These are phyloP conservation scores for Wallacemonas sp. DNA, from an alignment of 208 protist species.

Conservation along the genomic window DNA sequence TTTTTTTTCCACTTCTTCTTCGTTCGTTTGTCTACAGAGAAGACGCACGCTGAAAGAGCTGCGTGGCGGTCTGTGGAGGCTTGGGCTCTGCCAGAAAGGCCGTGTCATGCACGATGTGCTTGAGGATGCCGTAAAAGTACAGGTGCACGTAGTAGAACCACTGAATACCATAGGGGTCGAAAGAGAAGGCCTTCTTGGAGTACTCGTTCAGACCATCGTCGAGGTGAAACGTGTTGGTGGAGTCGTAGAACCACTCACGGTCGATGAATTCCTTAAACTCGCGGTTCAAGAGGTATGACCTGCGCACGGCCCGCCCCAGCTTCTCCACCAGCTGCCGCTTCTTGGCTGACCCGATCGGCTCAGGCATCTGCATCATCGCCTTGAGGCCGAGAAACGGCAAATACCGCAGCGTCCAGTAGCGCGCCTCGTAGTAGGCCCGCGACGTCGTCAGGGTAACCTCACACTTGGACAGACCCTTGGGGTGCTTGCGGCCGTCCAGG, in stretches of 20 bases:
- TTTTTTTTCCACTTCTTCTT: not conserved
- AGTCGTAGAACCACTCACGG: slow-evolving; percentile 59
- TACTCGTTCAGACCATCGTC: slow-evolving; percentile 51
- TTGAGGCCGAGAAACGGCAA: slow-evolving; percentile 49
- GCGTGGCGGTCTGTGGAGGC: slow-evolving; percentile 27
- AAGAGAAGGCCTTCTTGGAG: slow-evolving; percentile 36
- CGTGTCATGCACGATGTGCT: slow-evolving; percentile 65
- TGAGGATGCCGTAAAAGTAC: slow-evolving; percentile 72
- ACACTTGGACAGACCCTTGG: slow-evolving; percentile 31
- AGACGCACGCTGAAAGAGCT: slow-evolving; percentile 55
- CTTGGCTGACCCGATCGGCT: slow-evolving; percentile 48
- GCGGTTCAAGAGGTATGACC: slow-evolving; percentile 45
- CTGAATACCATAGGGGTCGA: slow-evolving; percentile 67
- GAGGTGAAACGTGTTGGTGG: slow-evolving; percentile 34
- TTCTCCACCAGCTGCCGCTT: slow-evolving; percentile 40
- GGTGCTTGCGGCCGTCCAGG: slow-evolving; percentile 42
- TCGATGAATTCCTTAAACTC: slow-evolving; percentile 71
- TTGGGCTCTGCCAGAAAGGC: slow-evolving; percentile 30
- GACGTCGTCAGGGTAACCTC: slow-evolving; percentile 41
- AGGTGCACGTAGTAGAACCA: slow-evolving; percentile 70
- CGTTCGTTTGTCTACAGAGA: slow-evolving; percentile 22
- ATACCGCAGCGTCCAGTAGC: slow-evolving; percentile 58
- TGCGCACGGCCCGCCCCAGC: slow-evolving; percentile 52
- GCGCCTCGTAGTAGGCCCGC: slow-evolving; percentile 30
- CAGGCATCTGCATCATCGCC: slow-evolving; percentile 37